Evolutionary conservation across 495 filamentous ascomycete species (phyloP), one percentile per base, ranked within the genome.

Genomic region (Neurospora tetrasperma): DNA sequence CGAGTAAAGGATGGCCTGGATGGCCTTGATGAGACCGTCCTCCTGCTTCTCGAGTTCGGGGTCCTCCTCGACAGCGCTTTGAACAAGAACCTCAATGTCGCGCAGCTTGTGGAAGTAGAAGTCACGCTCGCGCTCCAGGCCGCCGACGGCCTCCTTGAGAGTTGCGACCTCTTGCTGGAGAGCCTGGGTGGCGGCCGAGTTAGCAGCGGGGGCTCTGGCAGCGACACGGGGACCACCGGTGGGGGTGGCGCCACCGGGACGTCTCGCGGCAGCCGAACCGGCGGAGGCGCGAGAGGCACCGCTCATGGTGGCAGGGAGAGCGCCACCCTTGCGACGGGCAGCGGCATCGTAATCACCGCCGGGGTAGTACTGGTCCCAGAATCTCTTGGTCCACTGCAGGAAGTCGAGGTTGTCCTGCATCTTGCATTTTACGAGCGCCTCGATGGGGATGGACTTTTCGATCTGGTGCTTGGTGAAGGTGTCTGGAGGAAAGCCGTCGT

Each of bases 331-430:
- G 80, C 96, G 88, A 74, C 96, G 89, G 68, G 83, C 84, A 31
- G 97, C 85, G 11, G 96, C 93, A 82, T 99, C 96, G 83, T 99
- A 99, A 75, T 98, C 96, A 70, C 93, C 93, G 66, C 95, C 96
- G 10, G 96, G 94, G 80, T 91, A 99, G 87, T 98, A 94, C 79
- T 97, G 94, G 79, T 99, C 96, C 96, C 96, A 99, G 84, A 93
- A 97, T 75, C 86, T 85, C 88, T 98, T 98, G 71, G 88, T 90
- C 93, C 93, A 99, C 85, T 99, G 96, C 42, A 99, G 89, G 83
- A 98, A 99, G 79, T 98, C 96, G 74, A 99, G 93, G 85, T 99
- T 99, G 81, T 99, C 96, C 84, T 99, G 96, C 93, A 99, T 98
- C 85, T 96, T 97, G 87, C 96, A 99, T 83, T 98, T 98, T 75